Evolutionary conservation across 129 eudicot species (phyloP).

Genomic region (Artemisia tridentata): DNA sequence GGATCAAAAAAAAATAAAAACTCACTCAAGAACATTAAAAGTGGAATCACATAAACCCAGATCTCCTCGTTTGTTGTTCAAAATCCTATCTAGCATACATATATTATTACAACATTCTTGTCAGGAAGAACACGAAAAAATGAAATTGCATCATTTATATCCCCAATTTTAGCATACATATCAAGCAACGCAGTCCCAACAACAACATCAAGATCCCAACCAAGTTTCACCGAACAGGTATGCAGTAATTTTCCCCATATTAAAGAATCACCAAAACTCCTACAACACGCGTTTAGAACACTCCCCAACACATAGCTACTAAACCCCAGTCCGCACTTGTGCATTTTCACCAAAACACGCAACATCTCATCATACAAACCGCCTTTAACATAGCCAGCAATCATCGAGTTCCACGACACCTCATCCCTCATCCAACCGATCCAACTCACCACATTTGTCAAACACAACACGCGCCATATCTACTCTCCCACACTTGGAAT

Average conservation of each 20-base stretch:
- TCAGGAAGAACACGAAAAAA: slow-evolving; percentile 32
- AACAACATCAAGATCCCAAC: slow-evolving; percentile 48
- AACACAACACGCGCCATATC: no score
- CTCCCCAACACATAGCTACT: slow-evolving; percentile 48
- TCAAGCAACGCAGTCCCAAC: slow-evolving; percentile 57
- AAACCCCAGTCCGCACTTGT: slow-evolving; percentile 32
- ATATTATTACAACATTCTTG: no score
- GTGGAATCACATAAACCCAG: no score
- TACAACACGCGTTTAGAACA: slow-evolving; percentile 46
- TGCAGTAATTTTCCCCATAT: slow-evolving; percentile 44
- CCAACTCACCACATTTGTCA: no score
- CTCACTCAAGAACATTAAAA: no score
- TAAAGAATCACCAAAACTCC: slow-evolving; percentile 17
- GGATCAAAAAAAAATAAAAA: no score
- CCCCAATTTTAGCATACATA: slow-evolving; percentile 49
- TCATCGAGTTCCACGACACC: slow-evolving; percentile 57
- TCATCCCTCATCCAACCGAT: slow-evolving; percentile 27
- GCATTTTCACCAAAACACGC: slow-evolving; percentile 39
- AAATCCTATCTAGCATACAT: no score
- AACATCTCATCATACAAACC: slow-evolving; percentile 31
- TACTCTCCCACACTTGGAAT: no score
- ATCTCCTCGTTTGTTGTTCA: no score
- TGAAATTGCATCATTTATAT: slow-evolving; percentile 34
- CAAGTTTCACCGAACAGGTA: slow-evolving; percentile 32
- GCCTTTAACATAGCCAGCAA: slow-evolving; percentile 39